Evolutionary conservation across 371 early-diverging fungal species (phyloP), one percentile per base, ranked within the genome.

Genomic region (Mucor circinelloides): DNA sequence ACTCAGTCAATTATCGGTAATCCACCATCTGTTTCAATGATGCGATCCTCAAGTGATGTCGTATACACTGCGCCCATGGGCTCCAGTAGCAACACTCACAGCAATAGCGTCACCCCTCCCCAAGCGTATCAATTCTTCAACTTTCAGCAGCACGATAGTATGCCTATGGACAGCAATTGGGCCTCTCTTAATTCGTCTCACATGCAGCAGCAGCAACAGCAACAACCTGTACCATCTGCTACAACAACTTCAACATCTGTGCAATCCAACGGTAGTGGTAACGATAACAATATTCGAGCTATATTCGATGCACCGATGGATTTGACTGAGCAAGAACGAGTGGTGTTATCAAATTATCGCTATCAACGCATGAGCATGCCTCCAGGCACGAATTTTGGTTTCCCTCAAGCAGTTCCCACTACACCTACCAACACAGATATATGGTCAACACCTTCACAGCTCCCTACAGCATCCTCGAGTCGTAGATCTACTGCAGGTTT

Each of bases 261-360:
- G 38, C 75, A 68, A 42, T 71, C 31, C 42, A 74, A 66, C 67
- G 72, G 71, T n/a, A 71, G 42, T 15, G 64, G 69, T 23, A 64
- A 66, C 7, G 62, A 64, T 46, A 64, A 60, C 9, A 66, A 68
- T 9, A 64, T 80, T 21, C 77, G 81, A 27, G 74, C 81, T n/a
- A 79, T 80, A 46, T 83, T 83, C 69, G 79, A 81, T 69, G 68
- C 68, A 5, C 70, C 70, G 0, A 61, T 70, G 38, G 68, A 68
- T 6, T 21, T 68, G 25, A 66, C 70, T 23, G 66, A 66, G 6
- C 70, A 70, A 40, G 70, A 70, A 25, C 60, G 70, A 25, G 62
- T 31, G 1, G 58, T 68, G 5, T 15, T 68, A 1, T 58, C 56
- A 3, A 66, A 58, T 30, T 70, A 70, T 30, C 60, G 70, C 13